Percentiles rank a stretch among this genome's conserved stretches.
Conservation (phyloP, 1,139 yeast genomes). For the Eremothecium coryli region DNA sequence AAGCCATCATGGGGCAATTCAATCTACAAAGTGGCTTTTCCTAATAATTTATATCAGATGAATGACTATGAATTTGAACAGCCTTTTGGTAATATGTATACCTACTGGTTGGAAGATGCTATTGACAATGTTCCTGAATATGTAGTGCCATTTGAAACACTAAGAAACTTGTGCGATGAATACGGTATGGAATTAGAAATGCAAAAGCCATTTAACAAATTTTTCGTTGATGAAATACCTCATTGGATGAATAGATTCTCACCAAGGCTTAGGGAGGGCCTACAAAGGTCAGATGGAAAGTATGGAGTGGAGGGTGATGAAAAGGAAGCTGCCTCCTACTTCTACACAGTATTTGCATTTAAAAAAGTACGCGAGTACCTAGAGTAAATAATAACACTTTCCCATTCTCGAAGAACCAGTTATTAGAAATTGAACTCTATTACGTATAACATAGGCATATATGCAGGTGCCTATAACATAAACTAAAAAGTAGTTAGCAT, state of each 20-base stretch:
- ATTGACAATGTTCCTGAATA: conserved; percentile 95
- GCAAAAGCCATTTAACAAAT: conserved; percentile 70
- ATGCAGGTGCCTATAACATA: too few relatives aligned
- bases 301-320: conserved; percentile 87
- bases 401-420: too few relatives aligned
- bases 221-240: conserved; percentile 74
- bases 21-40: conserved; percentile 72
- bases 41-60: conserved; percentile 53
- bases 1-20: conserved; percentile 71
- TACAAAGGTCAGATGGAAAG: conserved; percentile 65
- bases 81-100: conserved; percentile 78
- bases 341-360: conserved; percentile 31
- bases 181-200: conserved; percentile 65
- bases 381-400: conserved; percentile 5
- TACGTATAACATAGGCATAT: too few relatives aligned
- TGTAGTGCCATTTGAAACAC: conserved; percentile 90
- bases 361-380: conserved; percentile 27
- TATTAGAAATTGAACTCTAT: too few relatives aligned
- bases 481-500: too few relatives aligned
- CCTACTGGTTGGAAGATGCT: conserved; percentile 80
- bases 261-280: conserved; percentile 58
- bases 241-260: conserved; percentile 50
- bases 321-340: conserved; percentile 70
- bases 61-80: conserved; percentile 59
- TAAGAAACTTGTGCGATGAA: conserved; percentile 75